phyloP scores from a whole-genome alignment of 768 basidiomycete species.

The Clathrus columnatus region DNA sequence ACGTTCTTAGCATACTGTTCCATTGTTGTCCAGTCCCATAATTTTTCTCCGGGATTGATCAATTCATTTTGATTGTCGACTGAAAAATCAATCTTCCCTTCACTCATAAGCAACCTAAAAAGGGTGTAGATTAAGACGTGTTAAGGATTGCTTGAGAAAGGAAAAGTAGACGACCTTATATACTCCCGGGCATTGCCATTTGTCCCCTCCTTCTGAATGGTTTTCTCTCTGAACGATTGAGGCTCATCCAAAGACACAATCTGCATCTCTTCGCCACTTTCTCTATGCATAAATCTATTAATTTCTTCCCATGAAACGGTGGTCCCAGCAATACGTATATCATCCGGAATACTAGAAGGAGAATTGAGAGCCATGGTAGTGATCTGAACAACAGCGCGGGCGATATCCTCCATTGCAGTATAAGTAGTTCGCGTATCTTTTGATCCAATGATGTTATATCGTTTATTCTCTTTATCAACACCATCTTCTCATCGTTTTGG shows the following conservation, averaged over 20 bases:
- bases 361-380: conserved; percentile 14
- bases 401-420: conserved; percentile 17
- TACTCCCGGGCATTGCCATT: neutral
- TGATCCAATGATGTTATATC: conserved; percentile 16
- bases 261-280: neutral
- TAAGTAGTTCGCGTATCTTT: conserved; percentile 7
- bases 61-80: conserved; percentile 17
- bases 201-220: neutral
- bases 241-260: neutral
- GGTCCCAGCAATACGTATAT: conserved; percentile 16
- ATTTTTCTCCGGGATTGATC: conserved; percentile 16
- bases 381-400: conserved; percentile 14
- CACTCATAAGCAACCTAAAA: conserved; percentile 13
- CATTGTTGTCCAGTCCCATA: conserved; percentile 20
- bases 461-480: conserved; percentile 15
- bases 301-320: conserved; percentile 12
- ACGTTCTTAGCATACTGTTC: conserved; percentile 8
- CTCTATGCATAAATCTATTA: neutral
- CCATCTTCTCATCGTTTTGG: conserved; percentile 13
- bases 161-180: neutral
- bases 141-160: neutral
- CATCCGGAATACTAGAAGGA: conserved; percentile 14
- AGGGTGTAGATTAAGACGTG: too few species aligned
- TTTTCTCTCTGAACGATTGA: neutral
- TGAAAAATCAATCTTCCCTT: conserved; percentile 16